phyloP scores from a whole-genome alignment of 495 filamentous ascomycete species.

The Polyplosphaeria fusca region DNA sequence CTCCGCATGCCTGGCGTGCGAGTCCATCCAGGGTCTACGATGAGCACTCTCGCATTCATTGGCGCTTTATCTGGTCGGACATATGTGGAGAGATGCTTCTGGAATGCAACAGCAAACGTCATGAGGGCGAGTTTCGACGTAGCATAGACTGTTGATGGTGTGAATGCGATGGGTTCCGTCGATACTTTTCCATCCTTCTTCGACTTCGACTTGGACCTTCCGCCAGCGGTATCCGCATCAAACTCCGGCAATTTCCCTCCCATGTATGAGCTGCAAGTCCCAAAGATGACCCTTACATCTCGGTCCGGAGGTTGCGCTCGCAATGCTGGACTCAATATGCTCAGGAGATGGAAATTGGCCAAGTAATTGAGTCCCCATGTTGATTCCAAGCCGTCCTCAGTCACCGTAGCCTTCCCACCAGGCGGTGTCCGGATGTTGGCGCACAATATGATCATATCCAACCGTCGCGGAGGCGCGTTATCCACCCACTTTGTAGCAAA shows the following conservation, averaged over 20 bases:
- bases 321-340: conserved; percentile 82
- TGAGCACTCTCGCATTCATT: conserved; percentile 71
- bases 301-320: conserved; percentile 87
- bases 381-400: conserved; percentile 75
- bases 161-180: conserved; percentile 29
- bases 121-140: conserved; percentile 87
- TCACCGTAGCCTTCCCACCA: conserved; percentile 50
- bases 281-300: conserved; percentile 83
- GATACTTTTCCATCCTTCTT: conserved; percentile 16
- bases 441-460: conserved; percentile 90
- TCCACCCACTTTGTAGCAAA: conserved; percentile 99
- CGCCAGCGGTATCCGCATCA: conserved; percentile 28
- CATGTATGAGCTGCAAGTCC: conserved; percentile 84
- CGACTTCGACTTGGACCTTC: conserved; percentile 8
- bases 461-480: conserved; percentile 82
- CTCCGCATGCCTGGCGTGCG: conserved; percentile 83
- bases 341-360: conserved; percentile 89
- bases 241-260: conserved; percentile 58
- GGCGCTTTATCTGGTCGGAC: conserved; percentile 77
- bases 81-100: conserved; percentile 81
- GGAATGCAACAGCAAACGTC: conserved; percentile 80
- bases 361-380: conserved; percentile 96
- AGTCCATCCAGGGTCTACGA: conserved; percentile 80
- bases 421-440: conserved; percentile 70
- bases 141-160: conserved; percentile 58